A percentile compares a stretch with the other conserved stretches of the same genome.
Evolutionary conservation across 768 basidiomycete species (phyloP).

Genomic region (Lentinula edodes): DNA sequence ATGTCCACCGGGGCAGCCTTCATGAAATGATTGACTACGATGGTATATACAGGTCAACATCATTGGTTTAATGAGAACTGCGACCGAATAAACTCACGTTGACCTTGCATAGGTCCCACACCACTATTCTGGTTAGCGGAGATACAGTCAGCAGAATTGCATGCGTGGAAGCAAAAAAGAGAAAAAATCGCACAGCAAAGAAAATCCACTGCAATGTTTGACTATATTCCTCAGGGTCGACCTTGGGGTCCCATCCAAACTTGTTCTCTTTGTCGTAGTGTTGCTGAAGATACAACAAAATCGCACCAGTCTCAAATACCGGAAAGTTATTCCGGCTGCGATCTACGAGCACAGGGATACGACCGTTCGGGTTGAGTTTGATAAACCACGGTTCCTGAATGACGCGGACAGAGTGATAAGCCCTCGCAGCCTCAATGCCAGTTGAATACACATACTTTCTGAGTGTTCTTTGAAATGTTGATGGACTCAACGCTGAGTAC

Average conservation of each 20-base stretch:
- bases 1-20: slow-evolving; percentile 60
- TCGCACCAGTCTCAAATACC: slow-evolving; percentile 77
- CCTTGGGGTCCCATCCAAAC: slow-evolving; percentile 56
- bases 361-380: slow-evolving; percentile 50
- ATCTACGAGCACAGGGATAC: slow-evolving; percentile 68
- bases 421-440: background rate
- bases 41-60: background rate
- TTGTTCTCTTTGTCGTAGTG: slow-evolving; percentile 74
- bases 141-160: background rate
- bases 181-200: slow-evolving; percentile 49
- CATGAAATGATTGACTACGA: slow-evolving; percentile 64
- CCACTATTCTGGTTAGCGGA: slow-evolving; percentile 1
- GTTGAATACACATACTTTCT: slow-evolving; percentile 46
- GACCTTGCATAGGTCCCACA: slow-evolving; percentile 86
- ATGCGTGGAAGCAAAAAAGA: background rate
- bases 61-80: background rate
- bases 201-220: slow-evolving; percentile 85
- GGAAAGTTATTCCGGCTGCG: slow-evolving; percentile 52
- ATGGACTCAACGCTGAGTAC: slow-evolving; percentile 42
- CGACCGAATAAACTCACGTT: slow-evolving; percentile 23
- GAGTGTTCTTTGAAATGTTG: slow-evolving; percentile 56
- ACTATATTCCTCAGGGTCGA: slow-evolving; percentile 54
- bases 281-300: slow-evolving; percentile 76
- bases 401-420: background rate
- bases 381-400: slow-evolving; percentile 65